These are phyloP conservation scores for Letharia lupina DNA, from an alignment of 495 filamentous ascomycete species.

Conservation along the genomic window DNA sequence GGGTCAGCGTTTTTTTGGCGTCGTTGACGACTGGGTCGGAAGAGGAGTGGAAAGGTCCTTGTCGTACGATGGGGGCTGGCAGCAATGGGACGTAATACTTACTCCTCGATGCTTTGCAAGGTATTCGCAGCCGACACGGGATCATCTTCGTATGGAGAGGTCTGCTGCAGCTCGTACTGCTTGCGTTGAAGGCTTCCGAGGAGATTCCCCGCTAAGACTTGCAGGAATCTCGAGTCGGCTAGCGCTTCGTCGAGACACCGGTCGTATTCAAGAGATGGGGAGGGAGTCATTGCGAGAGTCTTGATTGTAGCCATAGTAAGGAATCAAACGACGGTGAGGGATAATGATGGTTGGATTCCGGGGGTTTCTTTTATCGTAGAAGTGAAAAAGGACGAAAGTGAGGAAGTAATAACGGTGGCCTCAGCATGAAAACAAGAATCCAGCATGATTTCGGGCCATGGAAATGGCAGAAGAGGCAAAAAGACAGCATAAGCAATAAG, in stretches of 20 bases:
- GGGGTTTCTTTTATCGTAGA: neutral
- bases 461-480: neutral
- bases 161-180: slow-evolving; percentile 11
- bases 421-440: neutral
- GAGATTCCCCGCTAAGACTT: slow-evolving; percentile 8
- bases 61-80: neutral
- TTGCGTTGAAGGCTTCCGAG: slow-evolving; percentile 11
- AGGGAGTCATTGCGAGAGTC: slow-evolving; percentile 1
- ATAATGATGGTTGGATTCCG: neutral
- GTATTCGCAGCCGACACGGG: slow-evolving; percentile 5
- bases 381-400: neutral
- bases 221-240: slow-evolving; percentile 13
- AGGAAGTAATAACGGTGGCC: neutral
- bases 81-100: neutral
- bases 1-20: neutral
- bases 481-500: neutral
- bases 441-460: neutral
- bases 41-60: neutral
- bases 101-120: slow-evolving; percentile 8
- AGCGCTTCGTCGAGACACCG: slow-evolving; percentile 11
- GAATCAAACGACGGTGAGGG: neutral
- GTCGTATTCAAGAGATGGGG: neutral
- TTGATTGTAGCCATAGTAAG: neutral
- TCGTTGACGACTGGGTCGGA: too few relatives aligned
- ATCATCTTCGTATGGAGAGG: neutral